Evolutionary conservation across 495 filamentous ascomycete species (phyloP).

Genomic region (Aspergillus steynii): DNA sequence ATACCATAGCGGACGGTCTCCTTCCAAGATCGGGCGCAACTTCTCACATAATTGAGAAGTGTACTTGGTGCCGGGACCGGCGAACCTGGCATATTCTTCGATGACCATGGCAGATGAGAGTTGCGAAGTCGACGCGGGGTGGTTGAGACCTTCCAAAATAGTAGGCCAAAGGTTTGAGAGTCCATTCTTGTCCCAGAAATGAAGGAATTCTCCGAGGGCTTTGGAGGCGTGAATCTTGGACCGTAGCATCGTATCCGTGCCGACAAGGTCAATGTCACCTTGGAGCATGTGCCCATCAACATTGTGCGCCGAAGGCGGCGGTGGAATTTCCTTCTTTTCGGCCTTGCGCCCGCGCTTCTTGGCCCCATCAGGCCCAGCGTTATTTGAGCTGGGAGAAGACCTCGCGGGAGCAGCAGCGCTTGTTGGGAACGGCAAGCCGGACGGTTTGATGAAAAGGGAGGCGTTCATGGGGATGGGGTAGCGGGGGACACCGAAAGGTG

Average conservation of each 20-base stretch:
- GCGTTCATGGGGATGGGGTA: constrained; percentile 89
- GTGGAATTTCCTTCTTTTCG: constrained; percentile 75
- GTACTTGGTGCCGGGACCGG: constrained; percentile 45
- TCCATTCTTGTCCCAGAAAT: constrained; percentile 44
- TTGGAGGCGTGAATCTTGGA: constrained; percentile 83
- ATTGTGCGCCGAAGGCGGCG: constrained; percentile 72
- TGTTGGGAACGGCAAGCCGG: constrained; percentile 75
- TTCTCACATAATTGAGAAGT: constrained; percentile 54
- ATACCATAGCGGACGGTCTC: constrained; percentile 77
- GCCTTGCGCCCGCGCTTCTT: constrained; percentile 78
- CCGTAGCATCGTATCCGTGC: constrained; percentile 80
- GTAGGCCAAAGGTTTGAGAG: constrained; percentile 43
- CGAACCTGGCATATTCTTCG: constrained; percentile 73
- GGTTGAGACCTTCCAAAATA: constrained; percentile 65
- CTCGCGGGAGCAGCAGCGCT: constrained; percentile 51
- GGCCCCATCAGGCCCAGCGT: constrained; percentile 22
- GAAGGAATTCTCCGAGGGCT: constrained; percentile 67
- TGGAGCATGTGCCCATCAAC: constrained; percentile 98
- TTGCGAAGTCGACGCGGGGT: constrained; percentile 79
- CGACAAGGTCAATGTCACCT: constrained; percentile 92
- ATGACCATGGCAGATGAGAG: constrained; percentile 80
- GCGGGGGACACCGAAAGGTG: constrained; percentile 87
- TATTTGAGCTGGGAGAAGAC: constrained; percentile 53
- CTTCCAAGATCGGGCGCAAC: constrained; percentile 73
- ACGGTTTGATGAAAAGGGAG: constrained; percentile 86